phyloP scores from a whole-genome alignment of 2,329 filamentous ascomycete genomes.

The Penicillium sp. region DNA sequence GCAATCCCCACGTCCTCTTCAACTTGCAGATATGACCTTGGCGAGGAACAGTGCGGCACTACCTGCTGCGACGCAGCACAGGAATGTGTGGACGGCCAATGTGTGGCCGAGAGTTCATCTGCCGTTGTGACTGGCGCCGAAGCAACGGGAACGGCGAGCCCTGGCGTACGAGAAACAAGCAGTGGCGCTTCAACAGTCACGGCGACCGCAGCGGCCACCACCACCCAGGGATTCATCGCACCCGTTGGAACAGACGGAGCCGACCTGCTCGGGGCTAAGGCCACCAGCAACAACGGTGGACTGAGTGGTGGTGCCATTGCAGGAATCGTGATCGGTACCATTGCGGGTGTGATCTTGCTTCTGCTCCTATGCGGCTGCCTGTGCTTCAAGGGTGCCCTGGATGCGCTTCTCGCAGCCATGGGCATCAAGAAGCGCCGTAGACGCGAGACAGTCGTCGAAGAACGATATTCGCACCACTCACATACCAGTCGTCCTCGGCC shows the following conservation, averaged over 20 bases:
- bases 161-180: constrained; percentile 47
- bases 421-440: constrained; percentile 40
- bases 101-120: constrained; percentile 43
- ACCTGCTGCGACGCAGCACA: constrained; percentile 47
- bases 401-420: constrained; percentile 43
- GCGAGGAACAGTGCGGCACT: constrained; percentile 44
- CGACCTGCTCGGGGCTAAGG: constrained; percentile 34
- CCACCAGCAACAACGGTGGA: constrained; percentile 31
- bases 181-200: constrained; percentile 44
- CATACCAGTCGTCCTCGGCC: constrained; percentile 31
- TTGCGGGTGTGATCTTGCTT: constrained; percentile 46
- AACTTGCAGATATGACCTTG: constrained; percentile 48
- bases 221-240: constrained; percentile 46
- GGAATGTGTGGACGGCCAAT: constrained; percentile 43
- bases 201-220: constrained; percentile 39
- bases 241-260: constrained; percentile 45
- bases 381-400: constrained; percentile 43
- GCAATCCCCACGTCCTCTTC: constrained; percentile 25
- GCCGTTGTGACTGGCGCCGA: constrained; percentile 36
- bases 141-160: constrained; percentile 27
- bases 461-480: constrained; percentile 36
- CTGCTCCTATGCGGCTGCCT: constrained; percentile 45
- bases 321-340: constrained; percentile 51
- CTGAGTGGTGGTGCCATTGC: constrained; percentile 52
- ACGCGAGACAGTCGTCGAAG: constrained; percentile 41